A percentile compares a stretch with the other conserved stretches of the same genome.
phyloP scores from a whole-genome alignment of 345 rosid genomes.

The Eutrema heterophyllum region DNA sequence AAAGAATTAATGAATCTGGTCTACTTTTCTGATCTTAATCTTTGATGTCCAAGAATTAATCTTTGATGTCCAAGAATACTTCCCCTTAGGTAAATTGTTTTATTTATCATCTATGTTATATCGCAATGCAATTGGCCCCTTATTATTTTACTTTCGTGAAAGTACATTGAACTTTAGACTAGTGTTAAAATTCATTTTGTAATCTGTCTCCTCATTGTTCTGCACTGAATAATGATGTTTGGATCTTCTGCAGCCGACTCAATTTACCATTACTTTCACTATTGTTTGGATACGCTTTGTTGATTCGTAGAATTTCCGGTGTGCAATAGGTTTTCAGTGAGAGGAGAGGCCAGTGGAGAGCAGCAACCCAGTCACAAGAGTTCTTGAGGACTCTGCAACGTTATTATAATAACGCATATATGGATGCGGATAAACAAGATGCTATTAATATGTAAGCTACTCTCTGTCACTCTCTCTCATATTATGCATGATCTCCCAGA shows the following conservation, averaged over 20 bases:
- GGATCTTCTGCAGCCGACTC: neutral
- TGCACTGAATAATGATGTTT: neutral
- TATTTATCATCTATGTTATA: neutral
- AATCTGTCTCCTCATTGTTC: neutral
- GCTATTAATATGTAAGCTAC: constrained; percentile 83
- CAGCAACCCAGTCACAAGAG: constrained; percentile 98
- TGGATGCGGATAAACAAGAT: constrained; percentile 93
- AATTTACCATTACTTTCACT: constrained; percentile 6
- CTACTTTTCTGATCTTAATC: neutral
- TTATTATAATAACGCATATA: constrained; percentile 89
- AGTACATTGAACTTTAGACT: neutral
- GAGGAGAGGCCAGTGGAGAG: constrained; percentile 98
- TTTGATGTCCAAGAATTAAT: neutral
- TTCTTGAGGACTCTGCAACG: constrained; percentile 96
- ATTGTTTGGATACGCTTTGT: constrained; percentile 2
- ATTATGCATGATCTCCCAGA: constrained; percentile 8
- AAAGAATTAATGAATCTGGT: neutral
- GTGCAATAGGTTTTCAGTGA: constrained; percentile 71
- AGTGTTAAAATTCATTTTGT: neutral
- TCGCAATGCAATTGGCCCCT: neutral
- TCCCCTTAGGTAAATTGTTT: neutral
- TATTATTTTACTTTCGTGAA: neutral
- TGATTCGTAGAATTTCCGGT: constrained; percentile 19
- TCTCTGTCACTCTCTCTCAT: constrained; percentile 12
- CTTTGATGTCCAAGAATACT: neutral